Percentiles rank a stretch among this genome's conserved stretches.
Conservation (phyloP, 2,329 filamentous ascomycete genomes). For the Ceratocystis ficicola region DNA sequence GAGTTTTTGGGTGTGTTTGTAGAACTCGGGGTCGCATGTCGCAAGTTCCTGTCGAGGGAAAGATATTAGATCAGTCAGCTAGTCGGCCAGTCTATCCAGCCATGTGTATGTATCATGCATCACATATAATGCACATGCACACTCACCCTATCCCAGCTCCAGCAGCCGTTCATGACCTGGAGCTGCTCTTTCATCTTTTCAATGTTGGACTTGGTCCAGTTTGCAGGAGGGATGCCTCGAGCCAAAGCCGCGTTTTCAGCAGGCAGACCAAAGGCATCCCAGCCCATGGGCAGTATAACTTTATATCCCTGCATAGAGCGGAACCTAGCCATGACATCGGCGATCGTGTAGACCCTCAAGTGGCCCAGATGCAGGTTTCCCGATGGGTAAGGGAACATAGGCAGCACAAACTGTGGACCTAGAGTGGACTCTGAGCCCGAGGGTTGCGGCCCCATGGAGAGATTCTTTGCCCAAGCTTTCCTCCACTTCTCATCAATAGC, state of each 20-base stretch:
- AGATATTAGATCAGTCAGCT: not conserved
- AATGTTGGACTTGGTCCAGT: conserved; percentile 74
- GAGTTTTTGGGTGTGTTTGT: conserved; percentile 77
- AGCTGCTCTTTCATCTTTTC: conserved; percentile 74
- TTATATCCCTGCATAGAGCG: conserved; percentile 60
- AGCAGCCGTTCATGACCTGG: conserved; percentile 63
- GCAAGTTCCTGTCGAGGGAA: conserved; percentile 52
- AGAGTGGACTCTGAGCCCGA: conserved; percentile 14
- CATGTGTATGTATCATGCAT: too few species aligned
- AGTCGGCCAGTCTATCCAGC: not conserved
- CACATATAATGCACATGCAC: conserved; percentile 4
- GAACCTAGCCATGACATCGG: conserved; percentile 70
- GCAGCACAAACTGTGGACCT: conserved; percentile 55
- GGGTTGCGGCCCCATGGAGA: conserved; percentile 19
- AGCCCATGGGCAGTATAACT: conserved; percentile 82
- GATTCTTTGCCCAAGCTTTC: conserved; percentile 32
- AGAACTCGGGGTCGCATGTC: conserved; percentile 75
- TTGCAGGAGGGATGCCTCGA: conserved; percentile 60
- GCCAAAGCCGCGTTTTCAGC: conserved; percentile 88
- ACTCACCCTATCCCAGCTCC: conserved; percentile 72
- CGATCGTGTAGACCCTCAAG: conserved; percentile 79
- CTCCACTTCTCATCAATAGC: conserved; percentile 40
- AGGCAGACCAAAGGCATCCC: conserved; percentile 84
- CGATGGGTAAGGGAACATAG: conserved; percentile 91
- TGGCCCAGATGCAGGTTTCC: conserved; percentile 79